Evolutionary conservation across 2,329 filamentous ascomycete genomes (phyloP).

Genomic region (Penicillium sp.): DNA sequence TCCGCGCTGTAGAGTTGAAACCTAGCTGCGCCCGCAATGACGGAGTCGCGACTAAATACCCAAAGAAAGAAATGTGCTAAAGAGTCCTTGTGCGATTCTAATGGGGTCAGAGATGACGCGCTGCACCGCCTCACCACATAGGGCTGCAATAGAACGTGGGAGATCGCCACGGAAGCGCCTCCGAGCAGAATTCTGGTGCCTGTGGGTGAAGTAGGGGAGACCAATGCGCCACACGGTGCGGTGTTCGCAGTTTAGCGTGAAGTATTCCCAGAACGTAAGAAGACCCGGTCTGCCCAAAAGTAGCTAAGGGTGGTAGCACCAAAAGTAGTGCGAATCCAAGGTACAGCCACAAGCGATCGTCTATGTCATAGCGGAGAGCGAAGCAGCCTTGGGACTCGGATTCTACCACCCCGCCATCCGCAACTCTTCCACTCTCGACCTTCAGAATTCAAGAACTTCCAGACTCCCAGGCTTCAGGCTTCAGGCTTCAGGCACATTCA

Average conservation of each 20-base stretch:
- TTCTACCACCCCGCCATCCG: constrained; percentile 9
- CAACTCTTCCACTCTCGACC: constrained; percentile 4
- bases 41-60: not conserved
- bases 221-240: constrained; percentile 8
- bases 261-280: not conserved
- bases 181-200: constrained; percentile 10
- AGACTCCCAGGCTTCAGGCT: too few species aligned
- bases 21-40: not conserved
- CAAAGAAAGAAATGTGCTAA: not conserved
- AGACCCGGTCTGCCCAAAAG: not conserved
- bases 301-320: not conserved
- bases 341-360: not conserved
- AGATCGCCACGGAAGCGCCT: not conserved
- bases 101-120: not conserved
- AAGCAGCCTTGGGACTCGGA: not conserved
- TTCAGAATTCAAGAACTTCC: constrained; percentile 1
- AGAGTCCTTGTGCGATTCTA: too few species aligned
- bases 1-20: not conserved
- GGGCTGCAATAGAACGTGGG: not conserved
- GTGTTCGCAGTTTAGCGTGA: not conserved
- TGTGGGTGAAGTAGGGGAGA: not conserved
- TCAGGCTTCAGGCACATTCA: constrained; percentile 5
- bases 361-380: not conserved
- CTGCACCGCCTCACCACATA: not conserved
- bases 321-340: not conserved